Evolutionary conservation across 192 early-diverging fungal species (phyloP), one percentile per base, ranked within the genome.

Genomic region (Coemansia umbellata): DNA sequence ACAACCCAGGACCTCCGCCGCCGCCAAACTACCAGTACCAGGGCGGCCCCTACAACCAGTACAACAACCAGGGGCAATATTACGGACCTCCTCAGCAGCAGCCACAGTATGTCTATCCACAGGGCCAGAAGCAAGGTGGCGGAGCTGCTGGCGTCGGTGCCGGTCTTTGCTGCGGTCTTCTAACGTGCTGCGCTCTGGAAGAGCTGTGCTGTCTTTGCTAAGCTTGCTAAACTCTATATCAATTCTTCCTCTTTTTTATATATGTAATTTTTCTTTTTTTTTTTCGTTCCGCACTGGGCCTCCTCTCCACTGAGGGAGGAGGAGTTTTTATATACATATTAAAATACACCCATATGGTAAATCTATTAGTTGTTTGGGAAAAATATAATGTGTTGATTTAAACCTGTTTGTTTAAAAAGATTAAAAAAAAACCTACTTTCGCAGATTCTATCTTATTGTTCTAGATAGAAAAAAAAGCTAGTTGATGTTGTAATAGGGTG

Each of bases 91-190:
- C 54, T 19, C 55, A 50, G 39, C 41, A 19, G 41, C 31, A 51
- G 33, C 52, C 62, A 0, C 69, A 65, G 24, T 28, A 45, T 26
- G 26, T 45, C 14, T 39, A 53, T 24, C 52, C 37, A 22, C 23
- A 37, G 18, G 30, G 24, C 37, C 52, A 27, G 11, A 19, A 52
- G 22, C 50, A 36, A 13, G 27, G 52, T 17, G 53, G 45, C 7
- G 60, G 57, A 4, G 58, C 36, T 2, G 37, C 43, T 15, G 63
- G 49, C 3, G 19, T 49, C 9, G 55, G 55, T 13, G 50, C 60
- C n/a, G 55, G 63, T 0, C 10, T 57, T 14, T 66, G 63, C 37
- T 48, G 28, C 17, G 63, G 63, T 3, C 30, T 58, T 31, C 50
- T 66, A 5, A 50, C 50, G 8, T 50, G 63, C 21, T 58, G 55